These are phyloP conservation scores for Phytopythium mirpurense DNA, from an alignment of 352 stramenopile species.

Conservation along the genomic window DNA sequence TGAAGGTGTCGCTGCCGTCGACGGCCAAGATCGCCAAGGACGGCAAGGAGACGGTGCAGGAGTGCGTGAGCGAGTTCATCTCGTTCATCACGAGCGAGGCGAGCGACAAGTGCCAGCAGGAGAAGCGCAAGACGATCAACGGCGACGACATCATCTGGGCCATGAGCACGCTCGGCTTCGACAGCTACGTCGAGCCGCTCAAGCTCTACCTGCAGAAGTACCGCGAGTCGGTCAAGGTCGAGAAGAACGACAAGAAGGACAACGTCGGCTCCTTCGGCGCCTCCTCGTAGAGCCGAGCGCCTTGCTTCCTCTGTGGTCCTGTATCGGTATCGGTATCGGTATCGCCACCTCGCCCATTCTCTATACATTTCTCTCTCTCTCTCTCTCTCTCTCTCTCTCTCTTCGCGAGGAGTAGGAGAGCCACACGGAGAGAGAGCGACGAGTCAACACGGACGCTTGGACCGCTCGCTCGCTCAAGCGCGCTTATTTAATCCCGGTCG, in stretches of 20 bases:
- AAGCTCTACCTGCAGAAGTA: constrained; percentile 99
- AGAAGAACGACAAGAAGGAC: constrained; percentile 91
- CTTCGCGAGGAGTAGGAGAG: too few species aligned
- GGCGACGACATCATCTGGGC: constrained; percentile 99
- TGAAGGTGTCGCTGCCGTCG: constrained; percentile 98
- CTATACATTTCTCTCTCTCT: too few species aligned
- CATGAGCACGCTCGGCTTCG: constrained; percentile 99
- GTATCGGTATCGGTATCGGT: too few species aligned
- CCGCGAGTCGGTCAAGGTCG: constrained; percentile 90
- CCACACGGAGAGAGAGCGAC: too few species aligned
- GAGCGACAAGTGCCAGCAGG: constrained; percentile 98
- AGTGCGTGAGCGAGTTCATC: constrained; percentile 99
- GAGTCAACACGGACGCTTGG: not conserved
- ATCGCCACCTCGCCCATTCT: too few species aligned
- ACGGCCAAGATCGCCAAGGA: constrained; percentile 99
- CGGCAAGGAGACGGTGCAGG: constrained; percentile 99
- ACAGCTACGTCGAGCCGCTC: constrained; percentile 99
- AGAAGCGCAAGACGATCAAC: constrained; percentile 99
- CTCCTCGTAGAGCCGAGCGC: constrained; percentile 45
- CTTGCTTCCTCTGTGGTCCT: too few species aligned
- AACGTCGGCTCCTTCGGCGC: constrained; percentile 83
- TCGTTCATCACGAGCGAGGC: constrained; percentile 99
- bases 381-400: too few species aligned
- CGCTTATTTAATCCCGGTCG: not conserved
- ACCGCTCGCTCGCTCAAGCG: not conserved